Evolutionary conservation across 192 early-diverging fungal genomes (phyloP).

Genomic region (Backusella westeae): DNA sequence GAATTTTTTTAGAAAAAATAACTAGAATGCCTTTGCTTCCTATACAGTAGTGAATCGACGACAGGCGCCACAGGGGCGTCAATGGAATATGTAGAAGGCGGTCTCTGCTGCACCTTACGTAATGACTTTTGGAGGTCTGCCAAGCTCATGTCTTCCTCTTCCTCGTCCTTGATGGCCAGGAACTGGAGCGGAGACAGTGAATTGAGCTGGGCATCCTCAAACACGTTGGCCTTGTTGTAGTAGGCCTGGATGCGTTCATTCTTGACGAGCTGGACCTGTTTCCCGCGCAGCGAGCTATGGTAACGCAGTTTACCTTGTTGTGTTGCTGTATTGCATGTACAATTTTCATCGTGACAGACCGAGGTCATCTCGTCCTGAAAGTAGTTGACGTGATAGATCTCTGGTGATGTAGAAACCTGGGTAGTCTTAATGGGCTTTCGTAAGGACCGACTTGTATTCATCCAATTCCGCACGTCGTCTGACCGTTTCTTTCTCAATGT

Average conservation of each 20-base stretch:
- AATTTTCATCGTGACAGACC: not conserved
- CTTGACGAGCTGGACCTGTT: not conserved
- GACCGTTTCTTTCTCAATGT: conserved; percentile 20
- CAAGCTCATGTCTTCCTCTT: conserved; percentile 17
- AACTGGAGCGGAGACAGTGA: not conserved
- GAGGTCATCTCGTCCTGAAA: conserved; percentile 16
- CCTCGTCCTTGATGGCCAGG: not conserved
- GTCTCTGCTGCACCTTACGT: not conserved
- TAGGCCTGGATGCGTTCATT: not conserved
- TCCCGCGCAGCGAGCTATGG: not conserved
- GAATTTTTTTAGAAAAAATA: not conserved
- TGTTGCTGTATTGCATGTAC: not conserved
- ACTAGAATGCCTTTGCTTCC: not conserved
- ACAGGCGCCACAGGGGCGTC: not conserved
- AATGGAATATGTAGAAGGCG: not conserved
- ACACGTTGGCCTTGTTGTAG: not conserved
- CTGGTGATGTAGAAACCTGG: not conserved
- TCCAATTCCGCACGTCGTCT: conserved; percentile 25
- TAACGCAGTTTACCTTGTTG: not conserved
- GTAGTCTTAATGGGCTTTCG: not conserved
- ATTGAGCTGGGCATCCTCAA: not conserved
- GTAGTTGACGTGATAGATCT: conserved; percentile 12
- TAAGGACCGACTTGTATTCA: conserved; percentile 10
- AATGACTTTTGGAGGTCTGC: conserved; percentile 16
- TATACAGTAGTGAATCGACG: not conserved